Conservation (phyloP, 2,329 filamentous ascomycete species). For the Parastagonospora avenae region DNA sequence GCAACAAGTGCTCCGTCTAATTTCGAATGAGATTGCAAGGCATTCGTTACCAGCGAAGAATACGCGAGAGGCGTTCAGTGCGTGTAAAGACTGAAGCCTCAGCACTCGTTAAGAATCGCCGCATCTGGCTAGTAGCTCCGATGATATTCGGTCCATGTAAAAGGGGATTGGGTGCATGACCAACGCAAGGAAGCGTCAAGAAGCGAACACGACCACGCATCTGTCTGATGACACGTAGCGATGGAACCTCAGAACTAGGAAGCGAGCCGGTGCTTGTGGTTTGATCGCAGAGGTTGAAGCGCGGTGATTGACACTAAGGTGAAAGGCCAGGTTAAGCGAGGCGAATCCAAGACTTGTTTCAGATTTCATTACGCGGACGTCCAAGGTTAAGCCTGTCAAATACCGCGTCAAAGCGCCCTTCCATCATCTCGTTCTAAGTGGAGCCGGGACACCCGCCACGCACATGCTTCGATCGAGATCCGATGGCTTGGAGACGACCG, state of each 20-base stretch:
- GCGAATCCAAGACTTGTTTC: constrained; percentile 9
- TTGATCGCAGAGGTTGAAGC: constrained; percentile 13
- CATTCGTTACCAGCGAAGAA: constrained; percentile 12
- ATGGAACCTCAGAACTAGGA: constrained; percentile 28
- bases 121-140: constrained; percentile 27
- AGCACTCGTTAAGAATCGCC: constrained; percentile 39
- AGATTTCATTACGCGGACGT: constrained; percentile 1
- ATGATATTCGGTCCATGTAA: constrained; percentile 24
- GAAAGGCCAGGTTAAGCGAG: constrained; percentile 20
- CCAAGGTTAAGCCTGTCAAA: constrained; percentile 8
- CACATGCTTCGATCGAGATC: constrained; percentile 13
- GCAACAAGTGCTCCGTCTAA: constrained; percentile 16
- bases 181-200: constrained; percentile 9
- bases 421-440: constrained; percentile 12
- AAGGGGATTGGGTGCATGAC: constrained; percentile 32
- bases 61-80: constrained; percentile 31
- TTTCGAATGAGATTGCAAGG: constrained; percentile 16
- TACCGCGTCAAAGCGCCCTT: constrained; percentile 18
- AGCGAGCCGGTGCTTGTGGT: constrained; percentile 15
- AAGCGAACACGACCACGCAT: constrained; percentile 10
- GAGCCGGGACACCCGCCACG: constrained; percentile 10
- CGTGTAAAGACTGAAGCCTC: constrained; percentile 23
- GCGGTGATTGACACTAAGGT: constrained; percentile 20
- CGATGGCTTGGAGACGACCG: constrained; percentile 33
- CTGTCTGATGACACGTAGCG: constrained; percentile 30